These are phyloP conservation scores for Chenopodium berlandieri DNA, from an alignment of 148 eudicot species.

Conservation along the genomic window DNA sequence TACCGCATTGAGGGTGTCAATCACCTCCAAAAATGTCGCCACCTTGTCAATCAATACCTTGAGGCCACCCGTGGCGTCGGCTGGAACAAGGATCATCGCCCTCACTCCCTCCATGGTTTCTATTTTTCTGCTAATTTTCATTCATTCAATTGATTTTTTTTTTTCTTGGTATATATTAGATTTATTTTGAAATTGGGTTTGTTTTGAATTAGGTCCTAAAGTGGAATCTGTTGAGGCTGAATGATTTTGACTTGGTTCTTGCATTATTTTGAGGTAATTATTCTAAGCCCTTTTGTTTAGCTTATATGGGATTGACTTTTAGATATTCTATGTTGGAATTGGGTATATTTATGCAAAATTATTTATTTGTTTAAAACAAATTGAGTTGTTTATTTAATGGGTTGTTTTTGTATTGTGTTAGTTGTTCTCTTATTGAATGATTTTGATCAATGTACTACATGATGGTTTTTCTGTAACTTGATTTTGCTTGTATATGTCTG, in stretches of 20 bases:
- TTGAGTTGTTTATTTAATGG: too few species aligned
- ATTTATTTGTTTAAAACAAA: too few species aligned
- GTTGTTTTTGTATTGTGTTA: too few species aligned
- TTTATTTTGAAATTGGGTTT: constrained; percentile 7
- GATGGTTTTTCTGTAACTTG: background rate
- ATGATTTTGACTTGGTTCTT: constrained; percentile 20
- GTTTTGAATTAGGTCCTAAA: constrained; percentile 38
- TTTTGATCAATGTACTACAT: background rate
- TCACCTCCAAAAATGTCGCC: constrained; percentile 89
- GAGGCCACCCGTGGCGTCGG: constrained; percentile 93
- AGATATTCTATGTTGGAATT: background rate
- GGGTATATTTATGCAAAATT: background rate
- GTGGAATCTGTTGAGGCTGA: constrained; percentile 34
- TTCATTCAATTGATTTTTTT: background rate
- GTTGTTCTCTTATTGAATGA: too few species aligned
- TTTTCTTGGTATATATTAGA: background rate
- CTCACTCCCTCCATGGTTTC: constrained; percentile 62
- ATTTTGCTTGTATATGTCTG: background rate
- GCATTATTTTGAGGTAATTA: constrained; percentile 9
- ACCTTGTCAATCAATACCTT: constrained; percentile 78
- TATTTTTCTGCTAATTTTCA: background rate
- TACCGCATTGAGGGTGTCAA: constrained; percentile 87
- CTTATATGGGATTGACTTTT: background rate
- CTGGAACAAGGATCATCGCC: constrained; percentile 87
- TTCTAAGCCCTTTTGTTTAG: background rate